Evolutionary conservation across 1,139 yeast genomes (phyloP), one percentile per base, ranked within the genome.

Genomic region (Sporopachydermia cereana): DNA sequence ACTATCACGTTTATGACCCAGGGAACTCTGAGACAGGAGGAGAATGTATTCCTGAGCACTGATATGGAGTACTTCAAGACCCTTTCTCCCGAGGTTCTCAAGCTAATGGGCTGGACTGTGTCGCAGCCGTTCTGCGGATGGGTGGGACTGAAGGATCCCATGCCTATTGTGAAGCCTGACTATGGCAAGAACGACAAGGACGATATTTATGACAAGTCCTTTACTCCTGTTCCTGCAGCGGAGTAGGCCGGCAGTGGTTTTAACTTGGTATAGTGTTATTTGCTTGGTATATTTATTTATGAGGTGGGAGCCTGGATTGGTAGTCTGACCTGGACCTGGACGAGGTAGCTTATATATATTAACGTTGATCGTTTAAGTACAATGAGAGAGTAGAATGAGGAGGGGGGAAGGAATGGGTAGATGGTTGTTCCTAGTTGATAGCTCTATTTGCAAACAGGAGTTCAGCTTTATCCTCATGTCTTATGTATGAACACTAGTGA

Each of bases 11-110:
- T 60, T 48, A 58, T 59, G 61, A 54, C 58, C 4, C 47, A 52
- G 46, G 62, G 61, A 2, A 53, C 51, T 16, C 45, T 46, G 18
- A 54, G 60, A 48, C 62, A 57, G 47, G 59, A 60, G 47, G 64
- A 60, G 45, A 59, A 59, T 43, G 25, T 55, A 21, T 50, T 50
- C 43, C 41, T 56, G 25, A 52, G 49, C 7, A 50, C 54, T 3
- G 52, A 53, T 4, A 14, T 53, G 14, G 57, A 56, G 9, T 56
- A 50, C 43, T 56, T 54, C 46, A 52, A 50, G 43, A 45, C 49
- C 4, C 48, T 53, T 16, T 45, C 53, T 2, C 44, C 29, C 2
- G 47, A 48, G 9, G 51, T 51, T 9, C 42, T 55, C 24, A 51
- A 46, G 36, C 18, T 45, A 9, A 36, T 54, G 20, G 57, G 58